These are phyloP conservation scores for Exophiala mesophila DNA, from an alignment of 2,329 filamentous ascomycete species.

Conservation along the genomic window DNA sequence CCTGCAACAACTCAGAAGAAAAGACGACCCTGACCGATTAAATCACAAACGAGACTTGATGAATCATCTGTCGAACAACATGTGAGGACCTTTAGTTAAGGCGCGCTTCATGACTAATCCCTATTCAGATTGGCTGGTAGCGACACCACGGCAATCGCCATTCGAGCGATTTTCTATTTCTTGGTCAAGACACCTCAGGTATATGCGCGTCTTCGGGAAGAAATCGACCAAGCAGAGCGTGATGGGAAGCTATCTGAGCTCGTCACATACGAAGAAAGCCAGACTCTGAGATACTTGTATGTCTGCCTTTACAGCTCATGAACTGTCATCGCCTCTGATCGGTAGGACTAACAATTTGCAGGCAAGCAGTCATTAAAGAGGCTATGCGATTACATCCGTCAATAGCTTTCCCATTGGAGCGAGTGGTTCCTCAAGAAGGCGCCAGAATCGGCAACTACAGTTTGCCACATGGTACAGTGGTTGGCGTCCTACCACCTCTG, in stretches of 20 bases:
- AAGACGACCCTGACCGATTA: conserved; percentile 4
- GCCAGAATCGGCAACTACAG: conserved; percentile 10
- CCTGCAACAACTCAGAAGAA: conserved; percentile 7
- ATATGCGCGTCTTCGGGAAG: conserved; percentile 5
- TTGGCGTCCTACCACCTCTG: conserved; percentile 32
- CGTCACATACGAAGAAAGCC: conserved; percentile 9
- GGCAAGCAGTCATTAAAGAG: conserved; percentile 15
- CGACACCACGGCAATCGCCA: conserved; percentile 10
- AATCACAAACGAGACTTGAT: conserved; percentile 6
- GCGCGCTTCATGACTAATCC: neutral
- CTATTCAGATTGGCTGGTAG: conserved; percentile 52
- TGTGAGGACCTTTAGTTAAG: conserved; percentile 1
- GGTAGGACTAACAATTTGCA: neutral
- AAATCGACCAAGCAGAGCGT: conserved; percentile 6
- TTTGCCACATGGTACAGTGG: conserved; percentile 2
- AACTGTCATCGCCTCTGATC: too few species aligned
- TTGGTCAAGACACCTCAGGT: conserved; percentile 40
- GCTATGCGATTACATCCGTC: conserved; percentile 18
- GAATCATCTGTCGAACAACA: conserved; percentile 13
- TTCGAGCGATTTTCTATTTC: conserved; percentile 31
- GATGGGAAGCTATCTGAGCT: conserved; percentile 5
- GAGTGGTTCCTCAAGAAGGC: conserved; percentile 21
- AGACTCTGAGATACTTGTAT: conserved; percentile 25
- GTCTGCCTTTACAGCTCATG: neutral
- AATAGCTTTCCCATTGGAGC: conserved; percentile 22